Percentiles rank a stretch among this genome's conserved stretches.
These are phyloP conservation scores for Boletus reticuloceps DNA, from an alignment of 768 basidiomycete species.

Conservation along the genomic window DNA sequence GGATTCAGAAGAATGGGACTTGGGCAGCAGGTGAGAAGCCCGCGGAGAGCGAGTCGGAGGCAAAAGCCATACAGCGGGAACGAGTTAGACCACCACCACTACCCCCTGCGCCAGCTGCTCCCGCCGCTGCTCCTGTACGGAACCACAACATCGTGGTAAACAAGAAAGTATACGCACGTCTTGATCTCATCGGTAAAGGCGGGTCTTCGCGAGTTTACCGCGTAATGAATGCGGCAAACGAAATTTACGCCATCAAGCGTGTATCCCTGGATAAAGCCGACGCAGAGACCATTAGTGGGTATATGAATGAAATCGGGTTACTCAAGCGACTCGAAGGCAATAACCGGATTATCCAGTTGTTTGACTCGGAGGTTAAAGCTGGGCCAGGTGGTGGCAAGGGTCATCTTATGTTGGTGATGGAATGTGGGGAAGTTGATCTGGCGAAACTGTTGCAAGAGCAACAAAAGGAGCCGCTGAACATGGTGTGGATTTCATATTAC, in stretches of 20 bases:
- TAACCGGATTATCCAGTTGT: conserved; percentile 83
- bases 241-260: conserved; percentile 88
- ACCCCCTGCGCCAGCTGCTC: conserved; percentile 26
- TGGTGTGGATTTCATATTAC: conserved; percentile 93
- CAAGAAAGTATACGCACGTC: conserved; percentile 76
- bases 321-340: conserved; percentile 95
- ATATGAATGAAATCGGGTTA: conserved; percentile 94
- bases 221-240: conserved; percentile 72
- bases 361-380: conserved; percentile 83
- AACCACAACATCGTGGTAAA: conserved; percentile 49
- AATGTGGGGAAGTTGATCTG: conserved; percentile 93
- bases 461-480: conserved; percentile 79
- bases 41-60: conserved; percentile 36
- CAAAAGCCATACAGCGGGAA: conserved; percentile 25
- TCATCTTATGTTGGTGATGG: conserved; percentile 86
- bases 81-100: conserved; percentile 35
- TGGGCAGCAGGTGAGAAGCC: conserved; percentile 48
- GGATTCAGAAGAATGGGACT: conserved; percentile 33
- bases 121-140: conserved; percentile 30
- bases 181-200: conserved; percentile 90
- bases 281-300: conserved; percentile 83
- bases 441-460: conserved; percentile 82
- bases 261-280: conserved; percentile 90
- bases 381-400: conserved; percentile 67
- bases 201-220: conserved; percentile 96